phyloP scores from a whole-genome alignment of 768 basidiomycete species.

The Coprinellus micaceus region DNA sequence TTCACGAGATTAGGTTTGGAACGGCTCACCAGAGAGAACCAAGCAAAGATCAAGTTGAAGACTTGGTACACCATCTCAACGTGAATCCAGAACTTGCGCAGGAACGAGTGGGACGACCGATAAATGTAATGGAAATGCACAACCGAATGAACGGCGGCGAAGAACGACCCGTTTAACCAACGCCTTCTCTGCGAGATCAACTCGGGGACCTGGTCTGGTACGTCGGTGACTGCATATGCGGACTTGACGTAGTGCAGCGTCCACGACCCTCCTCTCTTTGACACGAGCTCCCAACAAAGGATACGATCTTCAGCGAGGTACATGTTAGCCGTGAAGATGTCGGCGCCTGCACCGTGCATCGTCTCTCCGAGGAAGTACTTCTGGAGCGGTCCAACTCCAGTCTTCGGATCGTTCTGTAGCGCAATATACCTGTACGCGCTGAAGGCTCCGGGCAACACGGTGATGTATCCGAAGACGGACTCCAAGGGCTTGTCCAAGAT shows the following conservation, averaged over 20 bases:
- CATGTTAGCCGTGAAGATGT: constrained; percentile 96
- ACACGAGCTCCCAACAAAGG: constrained; percentile 95
- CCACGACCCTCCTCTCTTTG: constrained; percentile 90
- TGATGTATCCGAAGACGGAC: constrained; percentile 89
- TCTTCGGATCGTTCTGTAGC: constrained; percentile 70
- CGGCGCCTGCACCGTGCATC: constrained; percentile 83
- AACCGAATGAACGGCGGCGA: constrained; percentile 89
- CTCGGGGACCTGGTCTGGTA: constrained; percentile 92
- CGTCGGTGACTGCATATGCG: constrained; percentile 89
- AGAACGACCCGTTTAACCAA: constrained; percentile 98
- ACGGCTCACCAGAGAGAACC: constrained; percentile 72
- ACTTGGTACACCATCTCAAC: constrained; percentile 89
- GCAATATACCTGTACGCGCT: constrained; percentile 91
- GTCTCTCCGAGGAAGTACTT: constrained; percentile 98
- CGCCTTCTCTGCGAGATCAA: constrained; percentile 91
- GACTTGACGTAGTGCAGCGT: constrained; percentile 95
- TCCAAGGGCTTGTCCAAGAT: constrained; percentile 92
- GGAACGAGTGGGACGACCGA: constrained; percentile 76
- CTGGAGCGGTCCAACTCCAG: constrained; percentile 83
- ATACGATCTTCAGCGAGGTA: constrained; percentile 94
- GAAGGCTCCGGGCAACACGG: constrained; percentile 90
- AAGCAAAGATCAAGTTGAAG: constrained; percentile 89
- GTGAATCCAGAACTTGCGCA: constrained; percentile 92
- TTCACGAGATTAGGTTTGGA: not conserved
- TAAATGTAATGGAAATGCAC: constrained; percentile 96